Base-by-base conservation (phyloP, 805 yeast genomes). In the Starmera caribaea region DNA sequence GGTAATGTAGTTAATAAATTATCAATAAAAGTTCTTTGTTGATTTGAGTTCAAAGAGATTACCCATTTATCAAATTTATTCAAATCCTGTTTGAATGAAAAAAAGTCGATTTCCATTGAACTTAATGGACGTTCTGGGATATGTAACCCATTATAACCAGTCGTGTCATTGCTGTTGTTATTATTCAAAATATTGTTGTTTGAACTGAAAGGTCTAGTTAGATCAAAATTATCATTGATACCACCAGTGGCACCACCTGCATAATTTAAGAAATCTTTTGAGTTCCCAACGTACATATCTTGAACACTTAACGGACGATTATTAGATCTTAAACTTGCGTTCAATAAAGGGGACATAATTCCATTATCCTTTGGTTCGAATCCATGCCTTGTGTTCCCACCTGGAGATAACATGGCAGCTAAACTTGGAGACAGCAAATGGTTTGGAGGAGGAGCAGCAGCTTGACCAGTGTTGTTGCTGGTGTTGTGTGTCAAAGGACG, bases 1-100 rank as follows among this genome's bases (percentile, higher is more conserved):
- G 75, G 70, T 46, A 76, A 57, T 42, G 63, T 62, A 36, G 68
- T 60, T 42, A 78, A 61, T 54, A 76, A 57, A 51, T 73, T 70
- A 48, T 76, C 81, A 43, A 75, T 64, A 57, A 74, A 70, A 37
- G 71, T 61, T 41, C 71, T 61, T 46, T 66, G 73, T 45, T 76
- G 80, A 35, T 65, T 66, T n/a, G 73, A 66, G 36, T 61, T 64
- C 54, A 77, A 62, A 45, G 62, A 63, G 38, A 66, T 66, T 44
- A 73, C 61, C 79, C 79, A 74, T 43, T 61, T 62, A 45, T 72
- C 65, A 45, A 72, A 61, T 44, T 66, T 67, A 40, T 67, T 61
- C 50, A 76, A 63, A 47, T 76, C 81, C 51, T 62, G 69, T 46
- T 67, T 69, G 50, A 73, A 73, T 42, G 66, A 65, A 13, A 47